These are phyloP conservation scores for Podospora sp. DNA, from an alignment of 495 filamentous ascomycete genomes.

Conservation along the genomic window DNA sequence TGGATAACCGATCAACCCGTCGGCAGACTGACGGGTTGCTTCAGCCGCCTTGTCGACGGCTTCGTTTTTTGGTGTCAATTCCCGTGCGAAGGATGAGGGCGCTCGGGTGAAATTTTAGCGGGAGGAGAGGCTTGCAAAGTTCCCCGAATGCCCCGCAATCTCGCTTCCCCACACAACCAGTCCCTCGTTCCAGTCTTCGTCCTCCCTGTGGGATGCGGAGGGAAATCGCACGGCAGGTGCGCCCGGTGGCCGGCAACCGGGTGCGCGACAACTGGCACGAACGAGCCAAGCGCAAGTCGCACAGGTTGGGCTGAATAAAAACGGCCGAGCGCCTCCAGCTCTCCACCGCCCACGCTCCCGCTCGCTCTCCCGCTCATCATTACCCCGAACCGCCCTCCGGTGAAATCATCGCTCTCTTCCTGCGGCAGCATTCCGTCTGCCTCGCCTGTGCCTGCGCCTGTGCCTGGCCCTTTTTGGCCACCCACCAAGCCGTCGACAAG, in stretches of 20 bases:
- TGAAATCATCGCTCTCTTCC: slow-evolving; percentile 2
- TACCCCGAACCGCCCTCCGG: slow-evolving; percentile 42
- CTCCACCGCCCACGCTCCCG: slow-evolving; percentile 17
- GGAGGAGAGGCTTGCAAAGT: background rate
- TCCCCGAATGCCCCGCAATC: slow-evolving; percentile 16
- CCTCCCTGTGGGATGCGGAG: background rate
- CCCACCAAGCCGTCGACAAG: background rate
- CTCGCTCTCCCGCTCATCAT: slow-evolving; percentile 48
- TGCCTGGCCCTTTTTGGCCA: background rate
- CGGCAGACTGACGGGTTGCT: background rate
- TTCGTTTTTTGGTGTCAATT: background rate
- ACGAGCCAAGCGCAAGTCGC: no score
- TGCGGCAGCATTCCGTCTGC: background rate
- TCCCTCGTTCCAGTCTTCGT: background rate
- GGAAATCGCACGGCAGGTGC: background rate
- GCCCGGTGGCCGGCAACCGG: background rate
- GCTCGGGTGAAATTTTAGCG: background rate
- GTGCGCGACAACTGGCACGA: background rate
- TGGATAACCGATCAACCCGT: background rate
- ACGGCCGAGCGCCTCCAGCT: slow-evolving; percentile 21
- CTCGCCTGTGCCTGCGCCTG: slow-evolving; percentile 5
- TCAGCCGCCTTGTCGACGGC: background rate
- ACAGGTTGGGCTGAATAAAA: slow-evolving; percentile 20
- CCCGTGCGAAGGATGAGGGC: background rate
- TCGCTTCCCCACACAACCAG: slow-evolving; percentile 24